phyloP scores from a whole-genome alignment of 2,329 filamentous ascomycete species.

The Ceratocystis diversiconidia region DNA sequence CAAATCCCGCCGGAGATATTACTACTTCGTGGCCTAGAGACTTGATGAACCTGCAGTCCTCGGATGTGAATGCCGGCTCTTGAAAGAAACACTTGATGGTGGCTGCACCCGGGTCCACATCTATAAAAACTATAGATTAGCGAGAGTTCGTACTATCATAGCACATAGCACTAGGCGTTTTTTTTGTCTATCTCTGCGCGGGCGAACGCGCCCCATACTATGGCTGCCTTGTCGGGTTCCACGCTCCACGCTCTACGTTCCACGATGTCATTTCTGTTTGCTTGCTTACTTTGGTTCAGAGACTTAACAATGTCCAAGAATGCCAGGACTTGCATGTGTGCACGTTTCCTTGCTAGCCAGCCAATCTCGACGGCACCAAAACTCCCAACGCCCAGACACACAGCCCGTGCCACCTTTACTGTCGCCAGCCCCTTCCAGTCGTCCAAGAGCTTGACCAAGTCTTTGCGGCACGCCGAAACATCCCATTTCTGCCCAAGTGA shows the following conservation, averaged over 20 bases:
- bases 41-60: slow-evolving; percentile 38
- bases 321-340: slow-evolving; percentile 39
- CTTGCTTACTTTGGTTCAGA: neutral
- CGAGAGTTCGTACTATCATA: too few relatives aligned
- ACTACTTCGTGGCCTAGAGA: slow-evolving; percentile 40
- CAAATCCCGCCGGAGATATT: slow-evolving; percentile 39
- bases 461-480: neutral
- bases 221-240: neutral
- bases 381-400: slow-evolving; percentile 42
- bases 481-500: neutral
- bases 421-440: neutral
- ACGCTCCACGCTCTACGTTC: neutral
- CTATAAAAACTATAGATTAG: too few relatives aligned
- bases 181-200: neutral
- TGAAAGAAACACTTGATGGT: slow-evolving; percentile 37
- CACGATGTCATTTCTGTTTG: neutral
- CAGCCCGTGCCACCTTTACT: slow-evolving; percentile 23
- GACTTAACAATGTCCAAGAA: slow-evolving; percentile 35
- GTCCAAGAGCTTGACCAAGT: neutral
- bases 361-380: slow-evolving; percentile 36
- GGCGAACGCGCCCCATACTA: too few relatives aligned
- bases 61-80: slow-evolving; percentile 37
- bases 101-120: neutral
- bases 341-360: slow-evolving; percentile 32
- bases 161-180: too few relatives aligned